Base-by-base conservation (phyloP, 75 land plant genomes). In the Selaginella tamariscina region DNA sequence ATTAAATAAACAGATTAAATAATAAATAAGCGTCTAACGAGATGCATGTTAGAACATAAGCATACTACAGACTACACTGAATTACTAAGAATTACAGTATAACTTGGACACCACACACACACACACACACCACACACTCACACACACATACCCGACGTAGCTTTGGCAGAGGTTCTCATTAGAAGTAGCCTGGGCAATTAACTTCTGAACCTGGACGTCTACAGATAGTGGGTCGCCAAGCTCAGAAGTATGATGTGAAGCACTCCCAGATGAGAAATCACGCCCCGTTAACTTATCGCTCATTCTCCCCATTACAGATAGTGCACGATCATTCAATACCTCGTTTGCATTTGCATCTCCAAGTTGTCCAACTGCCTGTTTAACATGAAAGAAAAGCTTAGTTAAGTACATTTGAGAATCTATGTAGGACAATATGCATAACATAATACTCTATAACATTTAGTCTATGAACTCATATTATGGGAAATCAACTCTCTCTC, bases 261-360 rank as follows among this genome's bases (percentile, higher is more conserved):
- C 62, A 0, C 80, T 65, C 1, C 79, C 75, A 55, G 82, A 67
- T 54, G 86, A 70, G 55, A 95, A 95, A 68, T 95, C 99, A 1
- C 85, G 74, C 2, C 99, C 97, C 29, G 99, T 95, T 5, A 95
- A 83, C 70, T 95, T 95, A 49, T 95, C 85, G 27, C 89, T 87
- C 99, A 95, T 95, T 2, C 97, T 88, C 32, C 83, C 85, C 99
- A 95, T 95, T 29, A 95, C 99, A 64, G 82, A 78, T 71, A 95
- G 87, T 69, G 99, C 99, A 56, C 99, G 86, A 32, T 88, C 99
- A 81, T 91, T 88, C 21, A 95, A 77, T 30, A 95, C 97, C 66
- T 95, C 99, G 70, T 91, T 95, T 13, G 99, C 97, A 88, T 95
- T 97, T 13, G 99, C 97, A 88, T 95, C 99, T 68, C 97, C 89